Evolutionary conservation across 2,329 filamentous ascomycete genomes (phyloP), one percentile per base, ranked within the genome.

Genomic region (Colletotrichum filicis): DNA sequence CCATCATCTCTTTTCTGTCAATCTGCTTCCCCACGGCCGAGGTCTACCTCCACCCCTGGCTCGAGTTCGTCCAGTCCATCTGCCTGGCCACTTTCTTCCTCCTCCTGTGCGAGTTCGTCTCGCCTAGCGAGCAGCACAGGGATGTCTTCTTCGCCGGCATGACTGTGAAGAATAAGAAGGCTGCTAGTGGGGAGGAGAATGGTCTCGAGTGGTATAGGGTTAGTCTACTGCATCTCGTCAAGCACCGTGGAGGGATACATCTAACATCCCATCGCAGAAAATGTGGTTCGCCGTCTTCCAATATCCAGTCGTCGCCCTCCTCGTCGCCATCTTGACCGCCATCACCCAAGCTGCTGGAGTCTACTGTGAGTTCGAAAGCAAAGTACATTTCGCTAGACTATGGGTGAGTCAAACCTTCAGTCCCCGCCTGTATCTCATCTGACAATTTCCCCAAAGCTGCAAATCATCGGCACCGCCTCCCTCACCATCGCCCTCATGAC

Each of bases 1-100:
- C 82, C 26, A 74, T 85, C 37, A 73, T 82, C 24, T 82, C 82
- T 2, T 84, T 83, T 64, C 76, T 87, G 4, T 78, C 79, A 2
- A 79, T 86, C 22, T 78, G 77, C 66, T 82, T 81, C 49, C 82
- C 84, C 2, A 77, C 79, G 26, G 75, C 80, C 2, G 81, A 82
- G 57, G 79, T 83, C 56, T 87, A 86, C 74, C 70, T 87, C 14
- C 75, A 80, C 35, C 80, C 82, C 3, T 83, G 83, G 77, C 75
- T 83, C 28, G 81, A 83, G 26, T 71, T 84, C 6, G 79, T 83
- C 71, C 82, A 87, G 76, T 77, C 80, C 5, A 76, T 84, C 32
- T 83, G 84, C 11, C 76, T 87, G 1, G 81, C 80, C n/a, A 79
- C 80, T 12, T 87, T 87, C 75, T 85, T 85, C 73, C 78, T 87